Evolutionary conservation across 257 asterid genomes (phyloP).

Genomic region (Solanum gandarillasii): DNA sequence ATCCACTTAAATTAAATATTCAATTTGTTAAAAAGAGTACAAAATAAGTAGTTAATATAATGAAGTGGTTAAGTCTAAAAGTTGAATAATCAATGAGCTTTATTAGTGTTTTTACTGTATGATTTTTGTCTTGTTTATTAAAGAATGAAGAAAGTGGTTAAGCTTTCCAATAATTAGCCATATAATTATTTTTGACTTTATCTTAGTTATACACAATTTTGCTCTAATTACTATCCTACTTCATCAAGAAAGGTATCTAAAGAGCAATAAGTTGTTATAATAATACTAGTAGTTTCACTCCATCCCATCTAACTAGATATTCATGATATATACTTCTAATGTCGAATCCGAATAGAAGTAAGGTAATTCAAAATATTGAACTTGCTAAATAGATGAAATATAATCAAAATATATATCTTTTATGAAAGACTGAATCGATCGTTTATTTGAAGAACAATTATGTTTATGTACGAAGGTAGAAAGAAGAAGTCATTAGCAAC

Average conservation of each 20-base stretch:
- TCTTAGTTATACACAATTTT: neutral
- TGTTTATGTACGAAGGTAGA: neutral
- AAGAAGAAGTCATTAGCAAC: neutral
- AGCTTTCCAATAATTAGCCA: neutral
- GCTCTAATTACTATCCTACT: neutral
- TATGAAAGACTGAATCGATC: too few species aligned
- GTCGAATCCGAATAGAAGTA: neutral
- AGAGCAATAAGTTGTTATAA: neutral
- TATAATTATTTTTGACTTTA: neutral
- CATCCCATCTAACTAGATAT: neutral
- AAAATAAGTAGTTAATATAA: neutral
- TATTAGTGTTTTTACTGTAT: neutral
- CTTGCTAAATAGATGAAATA: too few species aligned
- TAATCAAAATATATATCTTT: too few species aligned
- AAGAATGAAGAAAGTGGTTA: neutral
- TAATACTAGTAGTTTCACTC: neutral
- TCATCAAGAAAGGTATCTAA: neutral
- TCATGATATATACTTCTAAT: neutral
- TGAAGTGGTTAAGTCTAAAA: neutral
- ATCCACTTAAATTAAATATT: neutral
- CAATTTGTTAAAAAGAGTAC: conserved; percentile 4
- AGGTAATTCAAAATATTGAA: too few species aligned
- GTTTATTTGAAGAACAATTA: too few species aligned
- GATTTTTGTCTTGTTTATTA: neutral
- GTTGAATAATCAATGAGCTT: neutral